Evolutionary conservation across 441 rosid genomes (phyloP), one percentile per base, ranked within the genome.

Genomic region (Mallotus japonicus): DNA sequence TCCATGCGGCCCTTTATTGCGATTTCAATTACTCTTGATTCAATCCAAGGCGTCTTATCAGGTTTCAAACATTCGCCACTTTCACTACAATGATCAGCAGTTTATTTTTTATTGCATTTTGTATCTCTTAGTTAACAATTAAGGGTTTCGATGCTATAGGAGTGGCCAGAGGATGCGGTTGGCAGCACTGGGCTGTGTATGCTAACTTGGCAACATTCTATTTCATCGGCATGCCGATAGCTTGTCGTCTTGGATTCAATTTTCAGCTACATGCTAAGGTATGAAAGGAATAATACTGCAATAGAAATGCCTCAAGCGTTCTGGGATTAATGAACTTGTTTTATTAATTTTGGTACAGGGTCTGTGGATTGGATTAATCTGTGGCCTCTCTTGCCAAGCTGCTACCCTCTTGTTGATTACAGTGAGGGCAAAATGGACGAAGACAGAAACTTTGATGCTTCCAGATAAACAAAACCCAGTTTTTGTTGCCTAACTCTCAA

Each of bases 101-200:
- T 44, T 44, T 6, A 44, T 34, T 34, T 2, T 13, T 37, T 3
- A 19, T 62, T 17, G 24, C 40, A 59, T 24, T 13, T 3, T 3
- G 16, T 15, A 13, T 50, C 12, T 11, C 54, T 50, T 50, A 12
- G 4, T 10, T 17, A 54, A 16, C 5, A 54, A 17, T 9, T 54
- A 17, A 32, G 42, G 1, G 16, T 42, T 17, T 24, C 2, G 19
- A 20, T 5, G 62, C 34, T 72, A 57, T 73, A 88, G 92, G 98
- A 68, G 92, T 87, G 72, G 89, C 85, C 0, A 87, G 90, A 75
- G 97, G 92, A 54, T 85, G 92, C 8, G 90, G 95, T 37, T 89
- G 90, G 90, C 95, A 90, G 68, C 88, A 73, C 14, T 42, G 86
- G 62, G 90, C 78, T 8, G 77, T 80, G 15, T 76, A 68, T 67